Evolutionary conservation across 139 green algal species (phyloP).

Genomic region (Klebsormidium nitens): DNA sequence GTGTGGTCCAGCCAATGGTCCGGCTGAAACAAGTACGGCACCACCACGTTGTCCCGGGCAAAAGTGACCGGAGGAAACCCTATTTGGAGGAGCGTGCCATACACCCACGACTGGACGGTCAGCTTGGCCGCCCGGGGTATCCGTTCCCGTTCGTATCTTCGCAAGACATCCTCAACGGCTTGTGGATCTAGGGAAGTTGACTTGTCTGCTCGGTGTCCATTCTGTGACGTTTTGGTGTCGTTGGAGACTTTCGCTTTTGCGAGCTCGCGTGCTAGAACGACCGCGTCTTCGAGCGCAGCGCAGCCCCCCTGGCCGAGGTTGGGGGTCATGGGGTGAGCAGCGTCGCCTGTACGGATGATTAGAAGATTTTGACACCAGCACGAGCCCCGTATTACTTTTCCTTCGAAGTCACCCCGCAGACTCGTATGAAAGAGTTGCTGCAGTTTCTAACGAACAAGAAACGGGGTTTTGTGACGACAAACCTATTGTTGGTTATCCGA

Average conservation of each 20-base stretch:
- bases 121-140: constrained; percentile 12
- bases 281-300: constrained; percentile 50
- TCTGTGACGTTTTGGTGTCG: neutral
- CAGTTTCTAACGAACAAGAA: too few relatives aligned
- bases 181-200: neutral
- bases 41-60: constrained; percentile 30
- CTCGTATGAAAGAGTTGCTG: too few relatives aligned
- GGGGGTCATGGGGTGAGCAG: constrained; percentile 94
- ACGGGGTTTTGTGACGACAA: too few relatives aligned
- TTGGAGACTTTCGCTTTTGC: neutral
- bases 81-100: constrained; percentile 37
- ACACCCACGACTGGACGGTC: constrained; percentile 29
- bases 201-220: neutral
- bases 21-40: constrained; percentile 18
- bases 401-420: too few relatives aligned
- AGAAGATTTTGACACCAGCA: too few relatives aligned
- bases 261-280: constrained; percentile 47
- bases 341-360: too few relatives aligned
- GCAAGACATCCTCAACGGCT: constrained; percentile 25
- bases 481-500: too few relatives aligned
- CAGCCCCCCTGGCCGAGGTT: constrained; percentile 94
- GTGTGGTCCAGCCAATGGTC: constrained; percentile 43
- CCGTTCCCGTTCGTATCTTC: constrained; percentile 34
- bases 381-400: too few relatives aligned
- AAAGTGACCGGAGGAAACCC: constrained; percentile 16